Evolutionary conservation across 768 basidiomycete species (phyloP).

Genomic region (Suillus discolor): DNA sequence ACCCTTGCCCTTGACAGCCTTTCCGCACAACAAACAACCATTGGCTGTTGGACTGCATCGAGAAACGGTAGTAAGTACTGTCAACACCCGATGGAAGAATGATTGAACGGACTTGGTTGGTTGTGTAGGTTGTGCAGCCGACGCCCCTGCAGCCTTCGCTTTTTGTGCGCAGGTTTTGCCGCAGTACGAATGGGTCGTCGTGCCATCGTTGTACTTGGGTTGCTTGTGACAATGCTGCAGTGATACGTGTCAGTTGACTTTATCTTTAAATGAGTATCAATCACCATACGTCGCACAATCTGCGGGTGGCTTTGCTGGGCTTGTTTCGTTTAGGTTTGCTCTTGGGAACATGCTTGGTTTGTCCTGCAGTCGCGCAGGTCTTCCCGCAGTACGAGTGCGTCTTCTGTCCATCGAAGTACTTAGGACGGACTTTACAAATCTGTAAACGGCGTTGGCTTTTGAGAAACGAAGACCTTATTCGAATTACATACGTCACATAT

Average conservation of each 20-base stretch:
- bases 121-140: constrained; percentile 17
- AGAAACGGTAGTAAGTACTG: constrained; percentile 35
- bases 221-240: constrained; percentile 58
- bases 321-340: constrained; percentile 31
- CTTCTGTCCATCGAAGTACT: constrained; percentile 55
- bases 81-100: constrained; percentile 23
- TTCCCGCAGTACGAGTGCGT: constrained; percentile 62
- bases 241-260: constrained; percentile 13
- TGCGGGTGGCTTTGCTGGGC: constrained; percentile 28
- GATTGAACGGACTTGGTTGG: constrained; percentile 34
- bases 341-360: constrained; percentile 14
- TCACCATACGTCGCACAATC: constrained; percentile 53
- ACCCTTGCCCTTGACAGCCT: constrained; percentile 55
- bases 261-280: constrained; percentile 8
- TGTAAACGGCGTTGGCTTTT: constrained; percentile 25
- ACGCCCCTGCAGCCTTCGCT: constrained; percentile 31
- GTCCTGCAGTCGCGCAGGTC: constrained; percentile 48
- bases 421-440: constrained; percentile 59
- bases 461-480: constrained; percentile 9
- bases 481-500: constrained; percentile 52
- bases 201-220: constrained; percentile 62
- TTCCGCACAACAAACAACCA: constrained; percentile 63
- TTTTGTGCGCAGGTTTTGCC: constrained; percentile 63
- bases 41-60: constrained; percentile 39
- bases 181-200: constrained; percentile 62